phyloP scores from a whole-genome alignment of 768 basidiomycete species.

The Tephrocybe sp. region DNA sequence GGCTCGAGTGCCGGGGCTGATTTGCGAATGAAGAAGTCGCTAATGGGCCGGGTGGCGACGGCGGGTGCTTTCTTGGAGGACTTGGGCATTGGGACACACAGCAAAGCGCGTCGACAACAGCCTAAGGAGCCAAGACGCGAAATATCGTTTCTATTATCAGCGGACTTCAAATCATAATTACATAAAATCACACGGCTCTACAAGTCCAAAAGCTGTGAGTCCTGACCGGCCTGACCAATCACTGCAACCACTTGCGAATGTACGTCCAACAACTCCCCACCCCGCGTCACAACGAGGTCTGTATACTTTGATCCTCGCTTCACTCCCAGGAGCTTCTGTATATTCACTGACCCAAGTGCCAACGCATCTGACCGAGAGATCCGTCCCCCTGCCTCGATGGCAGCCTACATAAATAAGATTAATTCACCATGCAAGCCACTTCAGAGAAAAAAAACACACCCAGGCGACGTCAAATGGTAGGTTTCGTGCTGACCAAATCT shows the following conservation, averaged over 20 bases:
- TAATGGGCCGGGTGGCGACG: slow-evolving; percentile 33
- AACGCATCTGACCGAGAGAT: slow-evolving; percentile 43
- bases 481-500: slow-evolving; percentile 74
- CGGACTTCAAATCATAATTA: slow-evolving; percentile 10
- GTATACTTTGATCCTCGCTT: slow-evolving; percentile 29
- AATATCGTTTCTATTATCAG: neutral
- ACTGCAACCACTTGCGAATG: slow-evolving; percentile 51
- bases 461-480: slow-evolving; percentile 81
- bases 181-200: neutral
- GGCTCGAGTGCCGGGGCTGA: slow-evolving; percentile 17
- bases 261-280: slow-evolving; percentile 52
- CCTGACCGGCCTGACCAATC: slow-evolving; percentile 41
- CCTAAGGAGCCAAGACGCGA: too few relatives aligned
- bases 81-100: slow-evolving; percentile 28
- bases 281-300: slow-evolving; percentile 58
- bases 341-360: slow-evolving; percentile 47
- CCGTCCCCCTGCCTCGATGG: slow-evolving; percentile 40
- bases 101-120: slow-evolving; percentile 11
- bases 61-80: slow-evolving; percentile 24
- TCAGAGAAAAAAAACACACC: slow-evolving; percentile 48
- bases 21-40: slow-evolving; percentile 46
- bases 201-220: slow-evolving; percentile 9
- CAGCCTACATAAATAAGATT: slow-evolving; percentile 31
- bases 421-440: neutral
- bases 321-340: slow-evolving; percentile 41